Conservation (phyloP, 345 rosid species). For the Murraya koenigii region DNA sequence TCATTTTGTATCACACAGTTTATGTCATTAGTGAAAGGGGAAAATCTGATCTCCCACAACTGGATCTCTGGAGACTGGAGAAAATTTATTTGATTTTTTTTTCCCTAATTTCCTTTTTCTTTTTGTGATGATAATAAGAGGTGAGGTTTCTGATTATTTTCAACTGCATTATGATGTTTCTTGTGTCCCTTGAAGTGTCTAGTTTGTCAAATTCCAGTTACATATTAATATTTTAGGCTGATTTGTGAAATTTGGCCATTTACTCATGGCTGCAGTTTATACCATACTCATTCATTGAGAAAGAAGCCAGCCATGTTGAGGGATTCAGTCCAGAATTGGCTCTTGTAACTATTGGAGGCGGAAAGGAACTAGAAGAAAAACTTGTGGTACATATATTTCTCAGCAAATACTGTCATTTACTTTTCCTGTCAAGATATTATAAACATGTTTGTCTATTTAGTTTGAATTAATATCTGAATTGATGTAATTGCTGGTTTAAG, state of each 20-base stretch:
- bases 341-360: constrained; percentile 85
- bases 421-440: constrained; percentile 8
- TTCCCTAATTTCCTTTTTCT: background rate
- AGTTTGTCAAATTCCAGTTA: background rate
- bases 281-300: constrained; percentile 96
- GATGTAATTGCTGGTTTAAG: constrained; percentile 14
- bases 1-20: background rate
- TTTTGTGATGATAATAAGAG: too few relatives aligned
- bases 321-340: constrained; percentile 96
- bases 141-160: background rate
- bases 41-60: background rate
- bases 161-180: background rate
- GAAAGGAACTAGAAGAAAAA: constrained; percentile 94
- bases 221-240: background rate
- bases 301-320: constrained; percentile 95
- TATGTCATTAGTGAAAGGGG: background rate
- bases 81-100: background rate
- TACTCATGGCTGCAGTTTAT: constrained; percentile 54
- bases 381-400: constrained; percentile 68
- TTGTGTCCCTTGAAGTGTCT: background rate
- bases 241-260: constrained; percentile 5
- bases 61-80: background rate
- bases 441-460: constrained; percentile 3
- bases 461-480: constrained; percentile 1
- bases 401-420: background rate